Evolutionary conservation across 148 eudicot genomes (phyloP).

Genomic region (Mesembryanthemum crystallinum): DNA sequence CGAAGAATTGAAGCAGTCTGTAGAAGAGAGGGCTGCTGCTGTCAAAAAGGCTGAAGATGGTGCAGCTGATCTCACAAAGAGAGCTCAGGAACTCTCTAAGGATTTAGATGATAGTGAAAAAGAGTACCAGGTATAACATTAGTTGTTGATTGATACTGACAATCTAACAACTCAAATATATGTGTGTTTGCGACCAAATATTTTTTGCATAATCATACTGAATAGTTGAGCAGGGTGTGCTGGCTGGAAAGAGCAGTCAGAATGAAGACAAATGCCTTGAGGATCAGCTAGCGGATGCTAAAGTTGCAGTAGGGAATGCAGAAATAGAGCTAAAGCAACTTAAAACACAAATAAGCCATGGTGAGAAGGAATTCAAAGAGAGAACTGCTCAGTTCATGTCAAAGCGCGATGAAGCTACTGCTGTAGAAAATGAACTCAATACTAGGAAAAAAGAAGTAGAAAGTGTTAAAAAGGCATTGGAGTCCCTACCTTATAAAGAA

Average conservation of each 20-base stretch:
- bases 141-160: neutral
- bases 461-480: conserved; percentile 52
- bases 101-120: conserved; percentile 68
- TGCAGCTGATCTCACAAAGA: conserved; percentile 74
- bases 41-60: conserved; percentile 86
- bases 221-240: conserved; percentile 62
- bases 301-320: conserved; percentile 75
- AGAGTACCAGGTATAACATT: conserved; percentile 67
- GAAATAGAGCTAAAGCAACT: conserved; percentile 89
- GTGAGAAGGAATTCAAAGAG: conserved; percentile 85
- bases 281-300: conserved; percentile 94
- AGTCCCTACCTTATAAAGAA: conserved; percentile 67
- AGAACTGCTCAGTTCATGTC: conserved; percentile 60
- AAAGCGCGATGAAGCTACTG: conserved; percentile 77
- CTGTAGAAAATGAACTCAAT: conserved; percentile 66
- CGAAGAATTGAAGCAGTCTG: conserved; percentile 74
- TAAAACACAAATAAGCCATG: conserved; percentile 72
- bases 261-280: conserved; percentile 94
- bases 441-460: conserved; percentile 64
- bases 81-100: conserved; percentile 63
- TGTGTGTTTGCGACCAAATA: neutral
- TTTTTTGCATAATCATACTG: neutral
- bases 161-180: conserved; percentile 3
- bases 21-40: conserved; percentile 63
- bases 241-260: conserved; percentile 92